phyloP scores from a whole-genome alignment of 2,329 filamentous ascomycete species.

The Beauveria bassiana region DNA sequence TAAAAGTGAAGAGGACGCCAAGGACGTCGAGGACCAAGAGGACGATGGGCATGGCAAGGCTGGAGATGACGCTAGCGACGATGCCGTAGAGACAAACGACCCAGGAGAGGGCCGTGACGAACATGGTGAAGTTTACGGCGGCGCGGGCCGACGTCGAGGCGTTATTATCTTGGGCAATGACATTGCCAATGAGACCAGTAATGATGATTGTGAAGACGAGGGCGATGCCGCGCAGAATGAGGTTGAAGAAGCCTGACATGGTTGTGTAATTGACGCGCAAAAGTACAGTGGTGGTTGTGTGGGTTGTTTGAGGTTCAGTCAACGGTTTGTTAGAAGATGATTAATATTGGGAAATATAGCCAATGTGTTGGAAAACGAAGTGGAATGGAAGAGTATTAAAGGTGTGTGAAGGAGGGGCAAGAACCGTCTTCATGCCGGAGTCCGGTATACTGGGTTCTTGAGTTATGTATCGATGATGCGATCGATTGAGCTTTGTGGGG shows the following conservation, averaged over 20 bases:
- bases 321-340: background rate
- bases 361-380: background rate
- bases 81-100: constrained; percentile 57
- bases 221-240: constrained; percentile 40
- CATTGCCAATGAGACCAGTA: constrained; percentile 50
- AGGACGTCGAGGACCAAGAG: constrained; percentile 49
- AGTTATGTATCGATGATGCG: constrained; percentile 9
- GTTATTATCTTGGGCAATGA: constrained; percentile 43
- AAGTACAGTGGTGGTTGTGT: background rate
- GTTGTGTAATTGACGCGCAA: constrained; percentile 6
- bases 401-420: background rate
- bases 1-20: constrained; percentile 61
- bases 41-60: constrained; percentile 43
- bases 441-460: background rate
- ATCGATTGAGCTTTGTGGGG: constrained; percentile 5
- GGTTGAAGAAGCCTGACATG: constrained; percentile 33
- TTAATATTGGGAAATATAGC: background rate
- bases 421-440: background rate
- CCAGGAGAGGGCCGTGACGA: constrained; percentile 60
- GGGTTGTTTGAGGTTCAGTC: background rate
- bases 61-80: constrained; percentile 44
- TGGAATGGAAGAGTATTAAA: background rate
- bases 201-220: constrained; percentile 45
- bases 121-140: constrained; percentile 60
- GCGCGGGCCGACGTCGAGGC: constrained; percentile 34